Base-by-base conservation (phyloP, 345 rosid species). In the Gossypium rotundifolium region DNA sequence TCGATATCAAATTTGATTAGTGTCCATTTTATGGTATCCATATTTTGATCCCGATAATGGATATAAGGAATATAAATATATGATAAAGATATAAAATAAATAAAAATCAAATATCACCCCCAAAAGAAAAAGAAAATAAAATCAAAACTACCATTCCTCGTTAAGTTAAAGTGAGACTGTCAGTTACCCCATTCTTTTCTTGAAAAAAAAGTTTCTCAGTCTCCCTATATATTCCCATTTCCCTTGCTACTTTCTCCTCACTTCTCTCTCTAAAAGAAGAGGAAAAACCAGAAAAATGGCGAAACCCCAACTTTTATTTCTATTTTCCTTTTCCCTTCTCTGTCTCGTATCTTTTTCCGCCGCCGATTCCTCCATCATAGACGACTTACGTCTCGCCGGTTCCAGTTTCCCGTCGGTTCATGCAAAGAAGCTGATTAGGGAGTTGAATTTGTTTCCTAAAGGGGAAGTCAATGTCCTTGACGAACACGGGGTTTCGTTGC, bases 401-500 rank as follows among this genome's bases (percentile, higher is more conserved):
- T 85, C 94, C 18, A 80, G 57, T 60, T 88, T 91, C 55, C 96
- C 94, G 4, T 85, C 94, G 0, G 71, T 89, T 23, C 87, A 89
- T 17, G 97, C 94, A 7, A 88, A 73, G 87, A 83, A 89, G 86
- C 68, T 95, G 83, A 95, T 93, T 71, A 82, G 94, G 52, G 90
- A 89, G 84, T 90, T 95, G 10, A 95, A 93, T 79, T 82, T 95
- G 74, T 90, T 89, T 67, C 99, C 99, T 27, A 84, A 86, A 73
- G 78, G 82, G 51, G 97, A 86, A 1, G 76, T 89, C 72, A 90
- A 95, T 84, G 72, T 93, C 20, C 71, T 90, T 68, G 83, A 78
- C 33, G 81, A 22, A 22, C 67, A 5, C 42, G 79, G 70, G 58
- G 40, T 69, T 49, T 51, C 77, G 63, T 46, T 63, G 64, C 25